Evolutionary conservation across 2,329 filamentous ascomycete species (phyloP), one percentile per base, ranked within the genome.

Genomic region (Amphichorda felina): DNA sequence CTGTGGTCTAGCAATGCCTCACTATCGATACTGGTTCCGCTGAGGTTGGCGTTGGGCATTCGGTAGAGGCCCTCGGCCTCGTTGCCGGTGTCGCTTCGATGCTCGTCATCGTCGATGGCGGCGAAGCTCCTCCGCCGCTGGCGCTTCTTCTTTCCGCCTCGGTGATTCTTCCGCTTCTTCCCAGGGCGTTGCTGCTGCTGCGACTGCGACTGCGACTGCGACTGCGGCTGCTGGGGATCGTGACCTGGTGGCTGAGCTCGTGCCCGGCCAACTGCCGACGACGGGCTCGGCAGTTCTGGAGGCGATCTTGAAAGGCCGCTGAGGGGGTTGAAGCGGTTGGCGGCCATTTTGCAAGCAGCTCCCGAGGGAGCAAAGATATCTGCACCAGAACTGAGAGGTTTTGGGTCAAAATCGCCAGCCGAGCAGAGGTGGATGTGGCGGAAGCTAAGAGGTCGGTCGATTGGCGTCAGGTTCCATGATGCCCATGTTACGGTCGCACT

Each of bases 1-100:
- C 86, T 75, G 57, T 96, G 89, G 57, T 96, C 89, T 14, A 96
- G 64, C 45, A 96, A 63, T 7, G 75, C 79, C 52, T 94, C 81
- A 55, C 87, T 95, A 45, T 95, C 89, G 43, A 96, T 64, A 55
- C 89, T 96, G 1, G 83, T 87, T 47, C 72, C 79, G 60, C 89
- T 96, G 43, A 79, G 52, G 51, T 82, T 85, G 30, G 63, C 58
- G 7, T 64, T 51, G 35, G 62, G 57, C 39, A 68, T 52, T 44
- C 62, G 54, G 50, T 73, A 73, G 51, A 75, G 68, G 31, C 57
- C 61, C 38, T 56, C 44, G 11, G 54, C 42, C 24, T 51, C 47
- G 16, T 50, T 45, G 10, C 35, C 35, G 18, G 27, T 25, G 30
- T 53, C 52, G 30, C 49, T 48, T 6, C 47, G 40, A 36, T 62